Evolutionary conservation across 2,329 filamentous ascomycete genomes (phyloP), one percentile per base, ranked within the genome.

Genomic region (Claviceps digitariae): DNA sequence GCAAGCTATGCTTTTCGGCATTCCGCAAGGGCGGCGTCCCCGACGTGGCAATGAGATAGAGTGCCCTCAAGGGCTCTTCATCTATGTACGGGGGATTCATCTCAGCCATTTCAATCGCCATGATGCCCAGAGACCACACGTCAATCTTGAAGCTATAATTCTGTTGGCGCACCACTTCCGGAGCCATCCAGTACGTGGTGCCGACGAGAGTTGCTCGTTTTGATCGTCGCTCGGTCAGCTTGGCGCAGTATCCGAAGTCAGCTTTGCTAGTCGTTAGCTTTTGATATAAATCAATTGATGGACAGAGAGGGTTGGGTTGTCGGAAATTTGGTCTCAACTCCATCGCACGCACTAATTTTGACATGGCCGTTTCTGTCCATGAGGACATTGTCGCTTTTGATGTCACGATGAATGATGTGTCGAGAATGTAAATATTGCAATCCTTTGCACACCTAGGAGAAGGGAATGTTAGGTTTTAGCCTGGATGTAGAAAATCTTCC

Each of bases 301-400:
- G n/a, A 12, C n/a, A 41, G 40, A 15, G 20, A 20, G 40, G 13
- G 10, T n/a, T n/a, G n/a, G n/a, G 7, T 10, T 21, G n/a, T 43
- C n/a, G 9, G 40, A 9, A 4, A 20, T 4, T 43, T 21, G 34
- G 34, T 36, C 2, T 36, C 34, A 36, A 13, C 34, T 36, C 34
- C 2, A 8, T 20, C 4, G 38, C 21, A 27, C 44, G 13, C 31
- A 23, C 47, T 36, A 9, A 48, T 48, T 31, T 41, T 41, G 2
- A 41, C 23, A 29, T 40, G 20, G 34, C 36, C 48, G 23, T 87
- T 29, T 46, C 44, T 46, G 66, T 95, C 90, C 60, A 97, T 79
- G 52, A 97, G 80, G 59, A 97, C 90, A 66, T 97, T 97, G 74
- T 96, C 91, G 72, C 86, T 91, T 81, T 97, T 97, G 13, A 97